Evolutionary conservation across 768 basidiomycete species (phyloP), one percentile per base, ranked within the genome.

Genomic region (Kwoniella botswanensis): DNA sequence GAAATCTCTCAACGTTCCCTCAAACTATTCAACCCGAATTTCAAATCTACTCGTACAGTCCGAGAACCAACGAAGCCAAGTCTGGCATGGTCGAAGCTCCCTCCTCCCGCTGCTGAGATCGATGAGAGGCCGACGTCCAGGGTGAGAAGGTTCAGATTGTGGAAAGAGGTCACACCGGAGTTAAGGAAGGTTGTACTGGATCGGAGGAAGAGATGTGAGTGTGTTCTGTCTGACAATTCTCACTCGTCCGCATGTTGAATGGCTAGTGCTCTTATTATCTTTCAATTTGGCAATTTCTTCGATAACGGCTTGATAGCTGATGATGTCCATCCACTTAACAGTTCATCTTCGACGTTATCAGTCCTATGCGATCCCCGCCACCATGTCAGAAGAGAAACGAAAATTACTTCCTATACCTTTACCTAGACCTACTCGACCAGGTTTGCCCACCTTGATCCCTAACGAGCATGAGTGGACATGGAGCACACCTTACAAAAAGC

Each of bases 141-240:
- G 17, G 44, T 46, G 13, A 46, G 69, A 12, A 22, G 69, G 41
- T 70, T 70, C 58, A 65, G 29, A 26, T n/a, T 70, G 6, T 70
- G 69, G 69, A 59, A 42, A 53, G 63, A 65, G 26, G 64, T 46
- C 9, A 50, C 44, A 17, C 63, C 63, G 0, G 63, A 54, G 15
- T 29, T 70, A 56, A 64, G 69, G 52, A 53, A 26, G 46, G 63
- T 65, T 2, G 69, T 70, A 2, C 50, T 65, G 6, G 69, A 70
- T 65, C 63, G 41, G 15, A 65, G 54, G 50, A 70, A 70, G 55
- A 58, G 69, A 35, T n/a, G 69, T 70, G 46, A 70, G 69, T 70
- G 4, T 43, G 24, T 17, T 11, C 0, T 65, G 10, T 15, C 6
- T 0, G 24, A 13, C 9, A 22, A 17, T 50, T 17, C 62, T 11